Conservation (phyloP, 2,329 filamentous ascomycete species). For the Colletotrichum eleusines region DNA sequence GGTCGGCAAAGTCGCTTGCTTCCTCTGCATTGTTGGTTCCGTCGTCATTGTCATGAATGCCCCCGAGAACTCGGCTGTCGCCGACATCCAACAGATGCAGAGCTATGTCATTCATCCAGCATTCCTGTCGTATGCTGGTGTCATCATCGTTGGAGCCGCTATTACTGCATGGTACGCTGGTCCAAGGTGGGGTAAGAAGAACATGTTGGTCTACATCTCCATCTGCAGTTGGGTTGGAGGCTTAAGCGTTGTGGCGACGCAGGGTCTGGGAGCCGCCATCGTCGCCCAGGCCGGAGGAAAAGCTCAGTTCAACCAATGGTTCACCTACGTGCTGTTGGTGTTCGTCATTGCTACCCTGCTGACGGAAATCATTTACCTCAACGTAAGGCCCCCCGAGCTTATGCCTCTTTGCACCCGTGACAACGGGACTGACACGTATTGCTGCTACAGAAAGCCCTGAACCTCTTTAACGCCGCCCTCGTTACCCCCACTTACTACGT, state of each 20-base stretch:
- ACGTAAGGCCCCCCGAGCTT: constrained; percentile 71
- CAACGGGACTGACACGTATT: constrained; percentile 49
- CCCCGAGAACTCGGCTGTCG: constrained; percentile 85
- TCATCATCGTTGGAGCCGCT: constrained; percentile 79
- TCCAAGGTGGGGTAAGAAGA: constrained; percentile 93
- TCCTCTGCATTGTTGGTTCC: constrained; percentile 92
- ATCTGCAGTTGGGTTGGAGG: constrained; percentile 97
- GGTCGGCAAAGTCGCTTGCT: constrained; percentile 95
- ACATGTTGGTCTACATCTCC: constrained; percentile 96
- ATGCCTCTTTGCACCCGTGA: background rate
- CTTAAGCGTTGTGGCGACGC: constrained; percentile 93
- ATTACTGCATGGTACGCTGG: constrained; percentile 84
- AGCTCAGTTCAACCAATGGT: constrained; percentile 97
- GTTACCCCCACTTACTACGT: constrained; percentile 99
- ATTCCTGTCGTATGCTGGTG: constrained; percentile 86
- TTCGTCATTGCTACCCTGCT: constrained; percentile 91
- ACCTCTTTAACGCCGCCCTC: constrained; percentile 95
- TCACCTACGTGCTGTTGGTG: constrained; percentile 89
- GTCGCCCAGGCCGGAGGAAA: constrained; percentile 85
- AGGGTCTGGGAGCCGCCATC: constrained; percentile 91
- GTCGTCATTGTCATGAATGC: constrained; percentile 96
- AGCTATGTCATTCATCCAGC: constrained; percentile 86
- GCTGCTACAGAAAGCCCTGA: constrained; percentile 89
- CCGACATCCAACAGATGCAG: constrained; percentile 93
- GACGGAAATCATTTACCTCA: constrained; percentile 95